Evolutionary conservation across 31 red algal genomes (phyloP), one percentile per base, ranked within the genome.

Genomic region (Odonthalia washingtoniensis): DNA sequence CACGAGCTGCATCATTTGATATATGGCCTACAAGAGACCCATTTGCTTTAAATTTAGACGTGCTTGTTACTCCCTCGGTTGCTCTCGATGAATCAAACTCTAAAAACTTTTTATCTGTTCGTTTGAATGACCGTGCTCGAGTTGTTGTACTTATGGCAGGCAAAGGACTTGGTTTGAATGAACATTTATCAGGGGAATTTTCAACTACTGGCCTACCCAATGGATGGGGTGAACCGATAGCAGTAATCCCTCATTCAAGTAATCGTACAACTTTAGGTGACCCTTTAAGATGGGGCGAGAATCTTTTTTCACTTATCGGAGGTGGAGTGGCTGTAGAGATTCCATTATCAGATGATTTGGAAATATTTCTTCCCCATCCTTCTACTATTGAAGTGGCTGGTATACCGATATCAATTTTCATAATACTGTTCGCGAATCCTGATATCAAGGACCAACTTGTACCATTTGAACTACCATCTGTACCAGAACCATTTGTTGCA

Each of bases 61-160:
- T 57, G 21, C 21, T 57, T 9, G 21, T 57, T 21, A 57, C 49
- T 57, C 49, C 49, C 21, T 9, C 12, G 49, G 49, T 57, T 57
- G 21, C 49, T 9, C 21, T 57, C 12, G 49, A 57, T 57, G 21
- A 21, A 14, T 14, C 49, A 9, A 40, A 65, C 2, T 77, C 9
- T 30, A 42, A 14, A 14, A 68, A 75, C 0, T 88, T 78, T 72
- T 35, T 79, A 14, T 37, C 77, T 67, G 73, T 88, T 16, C 60
- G 65, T 0, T 73, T 88, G 2, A 88, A 88, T 40, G 17, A 46
- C 52, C 57, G 45, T 18, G 46, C 85, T 3, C 72, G 85, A 1
- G 74, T 88, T 24, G 49, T 88, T 32, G 18, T 78, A 26, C 37
- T 88, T 24, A 42, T 88, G 5, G 65, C 57, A n/a, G 78, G 45